phyloP scores from a whole-genome alignment of 805 yeast genomes.

The Candida parachauliodes region DNA sequence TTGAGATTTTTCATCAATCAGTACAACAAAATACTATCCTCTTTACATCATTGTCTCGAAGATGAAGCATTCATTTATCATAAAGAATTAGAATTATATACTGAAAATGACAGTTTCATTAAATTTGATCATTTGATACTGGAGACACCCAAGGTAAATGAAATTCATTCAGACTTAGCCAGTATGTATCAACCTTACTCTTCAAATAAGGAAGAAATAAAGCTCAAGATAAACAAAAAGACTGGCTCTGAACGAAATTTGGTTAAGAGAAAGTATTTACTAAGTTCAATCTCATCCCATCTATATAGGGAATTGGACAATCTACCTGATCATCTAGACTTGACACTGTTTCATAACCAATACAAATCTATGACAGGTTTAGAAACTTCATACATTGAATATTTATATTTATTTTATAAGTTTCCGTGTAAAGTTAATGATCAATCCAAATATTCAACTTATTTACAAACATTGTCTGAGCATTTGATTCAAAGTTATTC shows the following conservation, averaged over 20 bases:
- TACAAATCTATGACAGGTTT: slow-evolving; percentile 43
- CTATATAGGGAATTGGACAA: slow-evolving; percentile 58
- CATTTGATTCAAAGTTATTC: slow-evolving; percentile 51
- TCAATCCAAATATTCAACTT: slow-evolving; percentile 33
- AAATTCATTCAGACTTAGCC: slow-evolving; percentile 12
- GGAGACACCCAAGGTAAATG: slow-evolving; percentile 6
- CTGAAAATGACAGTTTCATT: slow-evolving; percentile 12
- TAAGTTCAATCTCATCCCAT: slow-evolving; percentile 50
- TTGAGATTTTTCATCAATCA: slow-evolving; percentile 47
- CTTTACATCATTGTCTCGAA: slow-evolving; percentile 6
- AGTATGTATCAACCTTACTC: slow-evolving; percentile 23
- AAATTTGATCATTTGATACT: slow-evolving; percentile 14
- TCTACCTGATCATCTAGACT: slow-evolving; percentile 61
- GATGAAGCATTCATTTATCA: slow-evolving; percentile 7
- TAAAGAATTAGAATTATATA: slow-evolving; percentile 12
- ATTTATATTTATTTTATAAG: slow-evolving; percentile 43
- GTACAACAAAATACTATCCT: slow-evolving; percentile 26
- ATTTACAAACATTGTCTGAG: slow-evolving; percentile 40
- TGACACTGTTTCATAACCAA: slow-evolving; percentile 45
- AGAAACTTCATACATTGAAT: slow-evolving; percentile 45
- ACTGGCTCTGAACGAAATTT: slow-evolving; percentile 17
- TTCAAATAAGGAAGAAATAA: slow-evolving; percentile 11
- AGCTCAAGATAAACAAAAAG: slow-evolving; percentile 10
- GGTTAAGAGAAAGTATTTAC: slow-evolving; percentile 33
- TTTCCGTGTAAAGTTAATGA: slow-evolving; percentile 19